phyloP scores from a whole-genome alignment of 2,329 filamentous ascomycete species.

The Graphilbum sp. region DNA sequence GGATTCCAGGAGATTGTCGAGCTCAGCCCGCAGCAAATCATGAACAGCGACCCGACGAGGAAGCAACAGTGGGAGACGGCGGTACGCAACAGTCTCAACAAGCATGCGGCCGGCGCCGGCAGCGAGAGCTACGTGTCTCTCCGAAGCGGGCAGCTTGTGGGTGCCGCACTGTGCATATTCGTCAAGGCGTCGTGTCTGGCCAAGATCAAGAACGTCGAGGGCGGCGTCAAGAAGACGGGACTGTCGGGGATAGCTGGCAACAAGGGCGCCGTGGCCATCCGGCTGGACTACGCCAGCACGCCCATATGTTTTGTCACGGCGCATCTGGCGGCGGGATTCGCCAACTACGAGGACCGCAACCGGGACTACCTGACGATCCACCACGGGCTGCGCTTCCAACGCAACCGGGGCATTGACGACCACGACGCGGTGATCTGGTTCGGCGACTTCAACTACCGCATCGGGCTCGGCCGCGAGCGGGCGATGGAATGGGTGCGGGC shows the following conservation, averaged over 20 bases:
- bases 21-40: slow-evolving; percentile 92
- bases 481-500: slow-evolving; percentile 59
- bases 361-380: slow-evolving; percentile 83
- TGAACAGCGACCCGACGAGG: slow-evolving; percentile 86
- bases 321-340: slow-evolving; percentile 87
- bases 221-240: slow-evolving; percentile 82
- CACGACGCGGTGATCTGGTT: slow-evolving; percentile 85
- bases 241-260: slow-evolving; percentile 96
- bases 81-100: slow-evolving; percentile 63
- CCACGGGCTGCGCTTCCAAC: slow-evolving; percentile 74
- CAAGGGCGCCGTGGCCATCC: slow-evolving; percentile 92
- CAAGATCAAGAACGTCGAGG: slow-evolving; percentile 92
- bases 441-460: slow-evolving; percentile 96
- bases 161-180: slow-evolving; percentile 82
- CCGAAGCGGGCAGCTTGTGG: slow-evolving; percentile 84
- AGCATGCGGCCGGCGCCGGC: slow-evolving; percentile 44
- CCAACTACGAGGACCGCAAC: slow-evolving; percentile 93
- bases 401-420: slow-evolving; percentile 79
- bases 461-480: slow-evolving; percentile 65
- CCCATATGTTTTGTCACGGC: slow-evolving; percentile 91
- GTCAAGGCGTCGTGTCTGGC: slow-evolving; percentile 62
- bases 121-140: slow-evolving; percentile 76
- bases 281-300: slow-evolving; percentile 86
- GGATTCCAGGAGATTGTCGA: slow-evolving; percentile 99
- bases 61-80: slow-evolving; percentile 76